Evolutionary conservation across 805 yeast genomes (phyloP), one percentile per base, ranked within the genome.

Genomic region (Ogataea ramenticola): DNA sequence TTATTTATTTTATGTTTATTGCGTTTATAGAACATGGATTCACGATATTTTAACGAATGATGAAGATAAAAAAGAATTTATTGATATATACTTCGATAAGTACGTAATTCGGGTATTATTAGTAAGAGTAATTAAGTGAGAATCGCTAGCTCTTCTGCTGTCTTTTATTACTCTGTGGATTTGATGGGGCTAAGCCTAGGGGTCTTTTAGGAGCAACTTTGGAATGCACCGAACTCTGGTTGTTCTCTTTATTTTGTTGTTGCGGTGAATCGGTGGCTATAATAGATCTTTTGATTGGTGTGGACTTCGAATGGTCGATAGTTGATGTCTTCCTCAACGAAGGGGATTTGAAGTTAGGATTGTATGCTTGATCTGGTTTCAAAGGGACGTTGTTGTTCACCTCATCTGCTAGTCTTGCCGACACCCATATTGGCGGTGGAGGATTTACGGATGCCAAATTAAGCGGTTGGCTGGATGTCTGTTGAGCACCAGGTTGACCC

Each of bases 221-320:
- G 38, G 38, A 2, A 14, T 22, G 21, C 4, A 12, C 30, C 21
- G 3, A 4, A n/a, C 3, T 36, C 14, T 36, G 30, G 21, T 22
- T 22, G 26, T 35, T 20, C 11, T 36, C 15, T 22, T 22, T 22
- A 15, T 22, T 41, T 38, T 38, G 43, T 43, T 27, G 22, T 21
- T 35, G 48, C 37, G 5, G 52, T 46, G 40, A n/a, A n/a, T n/a
- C n/a, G n/a, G n/a, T n/a, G n/a, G n/a, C n/a, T n/a, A n/a, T 31
- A 1, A 53, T 49, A 16, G 66, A 34, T 45, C 80, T 64, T 46
- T 75, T 76, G 2, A 84, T 67, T 2, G 85, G 89, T 3, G 78
- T 75, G 0, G 90, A 83, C 45, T 75, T 79, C 1, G 73, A 70
- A 39, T 82, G 91, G 58, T 85, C 89, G 14, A 82, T 67, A 0